Base-by-base conservation (phyloP, 2,329 filamentous ascomycete genomes). In the Alternaria triticimaculans region DNA sequence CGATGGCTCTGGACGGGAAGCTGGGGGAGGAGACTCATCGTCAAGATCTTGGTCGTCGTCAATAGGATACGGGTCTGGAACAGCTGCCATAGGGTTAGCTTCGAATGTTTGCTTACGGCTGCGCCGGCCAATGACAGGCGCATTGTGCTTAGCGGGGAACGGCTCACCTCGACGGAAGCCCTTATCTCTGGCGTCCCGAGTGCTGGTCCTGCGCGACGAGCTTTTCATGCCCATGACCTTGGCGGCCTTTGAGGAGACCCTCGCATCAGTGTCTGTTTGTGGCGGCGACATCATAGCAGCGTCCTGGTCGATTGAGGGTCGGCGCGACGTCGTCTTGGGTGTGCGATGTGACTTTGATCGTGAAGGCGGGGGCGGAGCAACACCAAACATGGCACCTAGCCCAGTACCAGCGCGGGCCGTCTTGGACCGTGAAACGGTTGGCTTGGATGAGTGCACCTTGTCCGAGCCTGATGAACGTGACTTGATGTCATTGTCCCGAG, bases 401-500 rank as follows among this genome's bases (percentile, higher is more conserved):
- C 88, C 90, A 68, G 87, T 90, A 68, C 87, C 84, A 73, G 70
- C 88, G 87, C 69, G 83, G 80, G 41, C 66, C 44, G 87, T 81
- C 65, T 87, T 88, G 8, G 85, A 82, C 73, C 79, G 84, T 70
- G 84, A 82, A 26, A 80, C 76, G 25, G 76, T 74, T 23, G 68
- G 61, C 63, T 85, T 87, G 55, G 87, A 86, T 48, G 44, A 37
- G 14, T 60, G 41, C 58, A 87, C 87, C 76, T 90, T 91, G 70
- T 94, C 93, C 20, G 92, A 94, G 12, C 86, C 86, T 20, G 92
- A 94, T 46, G 89, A 92, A 72, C 89, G 92, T 62, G 89, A 90
- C 12, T 86, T 85, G 60, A 84, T 83, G 65, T 91, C 90, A 72
- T 86, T 87, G 43, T 92, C 89, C 49, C 84, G 85, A 46, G 72